Base-by-base conservation (phyloP, 139 green algal genomes). In the Trebouxia sp. region DNA sequence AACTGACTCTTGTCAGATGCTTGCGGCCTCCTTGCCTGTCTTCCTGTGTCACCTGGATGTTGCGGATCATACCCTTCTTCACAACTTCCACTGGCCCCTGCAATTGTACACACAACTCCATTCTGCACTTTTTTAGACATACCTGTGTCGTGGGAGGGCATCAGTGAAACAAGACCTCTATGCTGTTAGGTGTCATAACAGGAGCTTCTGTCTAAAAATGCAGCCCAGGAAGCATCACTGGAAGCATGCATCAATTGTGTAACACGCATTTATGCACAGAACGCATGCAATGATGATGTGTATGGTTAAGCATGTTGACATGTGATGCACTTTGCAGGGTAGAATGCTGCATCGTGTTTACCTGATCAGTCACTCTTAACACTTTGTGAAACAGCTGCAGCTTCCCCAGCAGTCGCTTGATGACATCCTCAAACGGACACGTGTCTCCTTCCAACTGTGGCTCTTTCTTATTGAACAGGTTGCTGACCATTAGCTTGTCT, bases 391-490 rank as follows among this genome's bases (percentile, higher is more conserved):
- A 85, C n/a, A 80, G n/a, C 41, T 72, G 47, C 65, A 85, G 75
- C 81, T 85, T 85, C 28, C 65, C 58, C 22, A 86, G 77, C 35
- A 86, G 58, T 14, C 82, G 77, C 69, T 58, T 39, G 2, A 78
- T 11, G n/a, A 75, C 53, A 1, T 86, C 82, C 43, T 62, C 65
- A 26, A 75, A 26, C 5, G 45, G 50, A 14, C 58, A 41, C 28
- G 50, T 15, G 12, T 82, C 48, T 6, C 81, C 81, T 58, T 75
- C 75, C 75, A 56, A 14, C 48, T 79, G 62, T 4, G 45, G 67
- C 56, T 86, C 82, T 56, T 76, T 77, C 70, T 86, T 86, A 70
- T 77, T 78, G 70, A 75, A 86, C 26, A 86, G 67, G 10, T 32
- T 39, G 14, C 76, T 47, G 1, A 77, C 32, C 35, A 86, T 48